These are phyloP conservation scores for Cryptococcus floricola DNA, from an alignment of 1,284 basidiomycete genomes.

Conservation along the genomic window DNA sequence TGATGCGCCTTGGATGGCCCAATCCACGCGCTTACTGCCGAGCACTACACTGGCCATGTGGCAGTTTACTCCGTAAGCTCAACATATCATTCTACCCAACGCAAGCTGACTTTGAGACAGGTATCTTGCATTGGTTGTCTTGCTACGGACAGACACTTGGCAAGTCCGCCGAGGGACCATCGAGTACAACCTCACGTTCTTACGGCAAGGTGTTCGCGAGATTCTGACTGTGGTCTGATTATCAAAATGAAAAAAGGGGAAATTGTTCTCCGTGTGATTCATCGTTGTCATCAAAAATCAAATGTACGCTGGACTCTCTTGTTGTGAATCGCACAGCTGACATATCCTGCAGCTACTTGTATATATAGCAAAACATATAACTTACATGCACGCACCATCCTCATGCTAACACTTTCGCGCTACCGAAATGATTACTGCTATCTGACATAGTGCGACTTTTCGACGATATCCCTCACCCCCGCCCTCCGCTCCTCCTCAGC, in stretches of 20 bases:
- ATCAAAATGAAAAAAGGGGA: background rate
- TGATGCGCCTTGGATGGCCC: constrained; percentile 45
- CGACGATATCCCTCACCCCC: too few relatives aligned
- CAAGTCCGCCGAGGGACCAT: constrained; percentile 74
- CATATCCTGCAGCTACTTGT: background rate
- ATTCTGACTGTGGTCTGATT: constrained; percentile 41
- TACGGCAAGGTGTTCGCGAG: constrained; percentile 55
- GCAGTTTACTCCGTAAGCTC: constrained; percentile 65
- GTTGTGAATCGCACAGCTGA: background rate
- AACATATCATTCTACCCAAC: constrained; percentile 12
- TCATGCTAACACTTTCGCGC: background rate
- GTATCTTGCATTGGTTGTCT: constrained; percentile 69
- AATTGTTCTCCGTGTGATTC: background rate
- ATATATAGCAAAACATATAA: background rate
- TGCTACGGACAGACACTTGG: constrained; percentile 74
- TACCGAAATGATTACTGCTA: background rate
- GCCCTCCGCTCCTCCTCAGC: too few relatives aligned
- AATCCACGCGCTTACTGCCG: constrained; percentile 38
- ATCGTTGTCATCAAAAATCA: background rate
- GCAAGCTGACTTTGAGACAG: constrained; percentile 28
- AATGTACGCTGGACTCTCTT: background rate
- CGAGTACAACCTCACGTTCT: constrained; percentile 89
- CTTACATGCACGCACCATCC: background rate
- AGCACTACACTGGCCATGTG: constrained; percentile 82
- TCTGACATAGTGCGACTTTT: too few relatives aligned